A percentile compares a stretch with the other conserved stretches of the same genome.
Evolutionary conservation across 108 stramenopile genomes (phyloP).

Genomic region (Nitzschia sp.): DNA sequence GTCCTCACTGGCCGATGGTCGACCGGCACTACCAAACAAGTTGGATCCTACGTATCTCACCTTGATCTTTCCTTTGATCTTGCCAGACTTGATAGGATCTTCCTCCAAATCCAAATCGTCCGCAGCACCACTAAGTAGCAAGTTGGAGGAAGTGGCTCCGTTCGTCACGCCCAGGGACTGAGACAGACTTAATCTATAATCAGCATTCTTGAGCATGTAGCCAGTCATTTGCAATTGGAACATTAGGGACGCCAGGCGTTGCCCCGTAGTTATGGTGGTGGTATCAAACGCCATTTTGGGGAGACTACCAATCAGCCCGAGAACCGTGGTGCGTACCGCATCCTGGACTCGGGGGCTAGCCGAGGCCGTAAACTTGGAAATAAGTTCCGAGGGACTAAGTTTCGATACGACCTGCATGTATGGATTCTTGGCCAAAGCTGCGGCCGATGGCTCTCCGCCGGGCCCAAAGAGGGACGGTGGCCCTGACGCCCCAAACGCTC

Average conservation of each 20-base stretch:
- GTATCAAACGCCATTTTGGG: slow-evolving; percentile 93
- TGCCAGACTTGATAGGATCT: slow-evolving; percentile 37
- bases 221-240: slow-evolving; percentile 98
- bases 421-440: slow-evolving; percentile 56
- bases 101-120: slow-evolving; percentile 33
- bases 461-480: slow-evolving; percentile 14
- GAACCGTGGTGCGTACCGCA: slow-evolving; percentile 86
- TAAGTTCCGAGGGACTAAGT: slow-evolving; percentile 78
- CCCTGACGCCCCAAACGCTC: slow-evolving; percentile 6
- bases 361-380: slow-evolving; percentile 76
- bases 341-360: slow-evolving; percentile 88
- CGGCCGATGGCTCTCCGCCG: slow-evolving; percentile 19
- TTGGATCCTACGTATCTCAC: slow-evolving; percentile 49
- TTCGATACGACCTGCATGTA: slow-evolving; percentile 79
- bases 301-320: slow-evolving; percentile 88
- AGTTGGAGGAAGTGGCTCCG: slow-evolving; percentile 4
- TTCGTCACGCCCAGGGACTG: slow-evolving; percentile 56
- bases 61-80: slow-evolving; percentile 72
- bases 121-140: slow-evolving; percentile 33
- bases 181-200: slow-evolving; percentile 82
- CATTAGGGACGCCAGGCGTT: slow-evolving; percentile 91
- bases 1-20: slow-evolving; percentile 15
- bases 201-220: slow-evolving; percentile 98
- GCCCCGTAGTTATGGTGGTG: slow-evolving; percentile 85
- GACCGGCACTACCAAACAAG: not conserved